Percentiles rank a stretch among this genome's conserved stretches.
Evolutionary conservation across 345 rosid genomes (phyloP).

Genomic region (Eucalyptus decipiens): DNA sequence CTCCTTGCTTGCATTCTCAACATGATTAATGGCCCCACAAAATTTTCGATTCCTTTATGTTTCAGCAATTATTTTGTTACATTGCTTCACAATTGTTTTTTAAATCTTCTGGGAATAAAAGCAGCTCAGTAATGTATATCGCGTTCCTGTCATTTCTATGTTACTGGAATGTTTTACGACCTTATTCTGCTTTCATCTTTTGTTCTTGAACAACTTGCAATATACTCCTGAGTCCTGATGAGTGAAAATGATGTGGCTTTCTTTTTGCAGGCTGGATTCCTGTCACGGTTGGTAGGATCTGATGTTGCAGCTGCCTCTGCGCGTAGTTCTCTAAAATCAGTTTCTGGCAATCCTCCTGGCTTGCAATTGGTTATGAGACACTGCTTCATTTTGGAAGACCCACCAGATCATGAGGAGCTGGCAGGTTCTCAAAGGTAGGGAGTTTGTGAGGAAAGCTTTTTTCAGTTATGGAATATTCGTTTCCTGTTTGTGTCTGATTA

Average conservation of each 20-base stretch:
- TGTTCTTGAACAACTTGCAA: background rate
- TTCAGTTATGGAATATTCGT: conserved; percentile 1
- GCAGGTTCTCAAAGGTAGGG: conserved; percentile 44
- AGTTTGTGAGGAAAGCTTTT: background rate
- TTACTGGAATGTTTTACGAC: background rate
- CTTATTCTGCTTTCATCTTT: background rate
- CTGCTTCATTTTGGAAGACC: conserved; percentile 86
- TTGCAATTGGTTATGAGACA: conserved; percentile 72
- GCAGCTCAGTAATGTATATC: background rate
- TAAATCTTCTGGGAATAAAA: background rate
- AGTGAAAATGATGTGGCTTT: background rate
- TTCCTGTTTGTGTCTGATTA: conserved; percentile 9
- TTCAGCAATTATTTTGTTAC: background rate
- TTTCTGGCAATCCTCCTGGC: conserved; percentile 41
- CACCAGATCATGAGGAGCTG: conserved; percentile 55
- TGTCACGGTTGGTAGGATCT: conserved; percentile 52
- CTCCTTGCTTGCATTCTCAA: background rate
- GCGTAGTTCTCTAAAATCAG: conserved; percentile 51
- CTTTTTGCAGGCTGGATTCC: conserved; percentile 60
- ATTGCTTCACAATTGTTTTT: background rate
- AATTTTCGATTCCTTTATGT: background rate
- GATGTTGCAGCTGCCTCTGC: conserved; percentile 72
- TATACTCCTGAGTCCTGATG: background rate
- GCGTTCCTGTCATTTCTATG: background rate
- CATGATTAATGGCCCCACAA: background rate